Percentiles rank a stretch among this genome's conserved stretches.
These are phyloP conservation scores for Sarcomyxa edulis DNA, from an alignment of 768 basidiomycete species.

Conservation along the genomic window DNA sequence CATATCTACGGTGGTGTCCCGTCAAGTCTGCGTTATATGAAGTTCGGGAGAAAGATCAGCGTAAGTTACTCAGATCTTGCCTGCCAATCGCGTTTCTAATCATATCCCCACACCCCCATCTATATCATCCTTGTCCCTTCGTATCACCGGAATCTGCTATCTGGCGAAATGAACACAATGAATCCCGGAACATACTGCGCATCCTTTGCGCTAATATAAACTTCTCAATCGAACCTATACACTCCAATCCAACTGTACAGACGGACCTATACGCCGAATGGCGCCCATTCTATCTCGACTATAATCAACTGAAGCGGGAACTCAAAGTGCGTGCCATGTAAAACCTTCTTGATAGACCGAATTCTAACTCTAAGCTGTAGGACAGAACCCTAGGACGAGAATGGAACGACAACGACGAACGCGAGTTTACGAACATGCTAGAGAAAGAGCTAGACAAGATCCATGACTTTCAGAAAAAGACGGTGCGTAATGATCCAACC, in stretches of 20 bases:
- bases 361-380: not conserved
- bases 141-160: not conserved
- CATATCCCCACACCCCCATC: no score
- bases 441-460: constrained; percentile 90
- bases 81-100: not conserved
- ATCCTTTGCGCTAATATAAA: no score
- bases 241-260: constrained; percentile 33
- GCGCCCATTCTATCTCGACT: constrained; percentile 87
- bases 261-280: constrained; percentile 86
- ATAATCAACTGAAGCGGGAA: constrained; percentile 83
- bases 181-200: not conserved
- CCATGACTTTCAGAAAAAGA: constrained; percentile 86
- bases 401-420: constrained; percentile 81
- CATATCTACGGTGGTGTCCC: no score
- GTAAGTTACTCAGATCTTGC: constrained; percentile 29
- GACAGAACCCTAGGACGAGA: constrained; percentile 16
- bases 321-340: constrained; percentile 56
- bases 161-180: not conserved
- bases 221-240: no score
- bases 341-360: not conserved
- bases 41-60: constrained; percentile 77
- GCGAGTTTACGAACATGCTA: constrained; percentile 72
- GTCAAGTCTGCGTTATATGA: no score
- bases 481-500: constrained; percentile 39
- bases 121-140: no score